Percentiles rank a stretch among this genome's conserved stretches.
These are phyloP conservation scores for Brettanomyces anomalus DNA, from an alignment of 805 yeast genomes.

Conservation along the genomic window DNA sequence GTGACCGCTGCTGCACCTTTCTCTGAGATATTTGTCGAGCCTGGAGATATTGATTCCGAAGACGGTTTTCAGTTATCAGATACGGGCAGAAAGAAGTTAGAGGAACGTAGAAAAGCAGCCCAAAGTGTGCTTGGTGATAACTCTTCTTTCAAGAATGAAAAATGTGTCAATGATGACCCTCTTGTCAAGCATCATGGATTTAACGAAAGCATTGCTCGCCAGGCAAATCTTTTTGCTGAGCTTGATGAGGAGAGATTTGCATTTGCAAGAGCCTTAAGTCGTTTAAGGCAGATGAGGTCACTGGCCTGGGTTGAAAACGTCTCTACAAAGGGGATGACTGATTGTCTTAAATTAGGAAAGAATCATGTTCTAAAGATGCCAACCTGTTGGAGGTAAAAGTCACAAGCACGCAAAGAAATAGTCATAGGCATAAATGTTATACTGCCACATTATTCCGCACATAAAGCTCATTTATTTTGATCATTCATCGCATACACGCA, in stretches of 20 bases:
- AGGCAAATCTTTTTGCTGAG: slow-evolving; percentile 63
- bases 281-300: slow-evolving; percentile 90
- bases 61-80: slow-evolving; percentile 32
- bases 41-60: slow-evolving; percentile 47
- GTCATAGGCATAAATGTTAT: too few species aligned
- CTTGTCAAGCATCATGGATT: slow-evolving; percentile 72
- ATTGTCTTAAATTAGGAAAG: not conserved
- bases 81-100: slow-evolving; percentile 18
- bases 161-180: slow-evolving; percentile 34
- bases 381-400: too few species aligned
- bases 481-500: too few species aligned
- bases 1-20: slow-evolving; percentile 86
- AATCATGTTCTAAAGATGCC: not conserved
- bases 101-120: slow-evolving; percentile 18
- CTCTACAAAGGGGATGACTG: not conserved
- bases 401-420: too few species aligned
- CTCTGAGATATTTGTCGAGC: slow-evolving; percentile 77
- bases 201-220: slow-evolving; percentile 59
- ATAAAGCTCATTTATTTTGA: too few species aligned
- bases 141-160: not conserved
- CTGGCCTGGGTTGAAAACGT: slow-evolving; percentile 72
- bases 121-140: too few species aligned
- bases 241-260: slow-evolving; percentile 95
- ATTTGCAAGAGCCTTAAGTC: slow-evolving; percentile 86
- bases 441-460: too few species aligned